Evolutionary conservation across 2,329 filamentous ascomycete genomes (phyloP), one percentile per base, ranked within the genome.

Genomic region (Xylaria sp.): DNA sequence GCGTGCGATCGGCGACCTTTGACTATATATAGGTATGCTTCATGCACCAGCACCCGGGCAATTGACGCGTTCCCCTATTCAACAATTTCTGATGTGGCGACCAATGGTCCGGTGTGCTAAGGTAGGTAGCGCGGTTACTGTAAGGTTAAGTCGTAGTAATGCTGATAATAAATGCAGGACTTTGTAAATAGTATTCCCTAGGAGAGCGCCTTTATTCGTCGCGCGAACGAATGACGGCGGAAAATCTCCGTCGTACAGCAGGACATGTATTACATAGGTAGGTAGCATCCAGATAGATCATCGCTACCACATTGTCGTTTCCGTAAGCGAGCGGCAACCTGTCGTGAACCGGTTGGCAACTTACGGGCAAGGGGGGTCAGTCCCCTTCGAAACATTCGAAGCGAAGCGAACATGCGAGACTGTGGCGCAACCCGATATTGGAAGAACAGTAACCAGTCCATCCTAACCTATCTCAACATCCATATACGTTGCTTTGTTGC

Each of bases 1-100:
- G n/a, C 8, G 31, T 51, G 23, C 25, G 43, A 52, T 64, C 65
- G 51, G 59, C 61, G 48, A 31, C 41, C 49, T 55, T 18, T 43
- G 33, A 12, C 31, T 46, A 8, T 20, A 7, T 15, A 39, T 1
- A 8, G 20, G 7, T 15, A 39, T 1, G 13, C n/a, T 41, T 18
- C 33, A 56, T 56, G 25, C 25, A 25, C 13, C 20, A 57, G 12
- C 31, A 18, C 3, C 23, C 33, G 10, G 43, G 12, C 33, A 39
- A 41, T 49, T 4, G 46, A 41, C 48, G 3, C 25, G 48, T 13
- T 20, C 25, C 25, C 20, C 33, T 10, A 36, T 36, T 36, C 8
- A 36, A 36, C 33, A 36, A 36, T 36, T 36, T 36, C 33, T 36
- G 33, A 10, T 36, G 10, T 10, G 8, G 33, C 8, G 33, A 36